Evolutionary conservation across 805 yeast genomes (phyloP).

Genomic region (Brettanomyces sp.): DNA sequence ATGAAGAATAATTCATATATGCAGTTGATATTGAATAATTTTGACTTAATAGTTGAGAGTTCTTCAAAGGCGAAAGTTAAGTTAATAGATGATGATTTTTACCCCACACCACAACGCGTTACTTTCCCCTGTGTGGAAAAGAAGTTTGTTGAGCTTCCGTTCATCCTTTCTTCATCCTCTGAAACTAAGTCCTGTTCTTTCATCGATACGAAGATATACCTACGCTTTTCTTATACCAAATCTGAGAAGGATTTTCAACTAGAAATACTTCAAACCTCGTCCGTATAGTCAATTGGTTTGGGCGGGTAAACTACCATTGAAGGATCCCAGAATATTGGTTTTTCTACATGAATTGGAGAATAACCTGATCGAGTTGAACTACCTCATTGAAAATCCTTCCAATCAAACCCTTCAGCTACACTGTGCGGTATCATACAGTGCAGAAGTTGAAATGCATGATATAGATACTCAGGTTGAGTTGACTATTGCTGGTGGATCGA

Average conservation of each 20-base stretch:
- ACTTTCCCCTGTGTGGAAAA: not conserved
- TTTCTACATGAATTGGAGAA: conserved; percentile 14
- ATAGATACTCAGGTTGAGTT: conserved; percentile 26
- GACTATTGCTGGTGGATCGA: conserved; percentile 56
- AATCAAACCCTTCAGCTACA: conserved; percentile 54
- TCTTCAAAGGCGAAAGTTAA: not conserved
- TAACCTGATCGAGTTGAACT: conserved; percentile 27
- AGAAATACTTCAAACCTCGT: conserved; percentile 12
- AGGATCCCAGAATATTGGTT: conserved; percentile 62
- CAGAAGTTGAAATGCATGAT: conserved; percentile 15
- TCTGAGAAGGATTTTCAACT: not conserved
- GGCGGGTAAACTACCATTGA: conserved; percentile 48
- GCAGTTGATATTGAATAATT: not conserved
- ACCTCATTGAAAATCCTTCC: conserved; percentile 67
- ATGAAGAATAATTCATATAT: conserved; percentile 19
- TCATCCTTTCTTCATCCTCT: conserved; percentile 12
- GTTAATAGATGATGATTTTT: not conserved
- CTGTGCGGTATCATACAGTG: conserved; percentile 16
- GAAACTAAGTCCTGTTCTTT: conserved; percentile 8
- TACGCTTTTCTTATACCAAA: conserved; percentile 11
- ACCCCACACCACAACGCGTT: not conserved
- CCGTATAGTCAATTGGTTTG: conserved; percentile 30
- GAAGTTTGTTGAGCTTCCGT: conserved; percentile 27
- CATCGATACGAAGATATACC: conserved; percentile 13
- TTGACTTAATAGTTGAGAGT: not conserved